Evolutionary conservation across 495 filamentous ascomycete species (phyloP).

Genomic region (Penicillium herquei): DNA sequence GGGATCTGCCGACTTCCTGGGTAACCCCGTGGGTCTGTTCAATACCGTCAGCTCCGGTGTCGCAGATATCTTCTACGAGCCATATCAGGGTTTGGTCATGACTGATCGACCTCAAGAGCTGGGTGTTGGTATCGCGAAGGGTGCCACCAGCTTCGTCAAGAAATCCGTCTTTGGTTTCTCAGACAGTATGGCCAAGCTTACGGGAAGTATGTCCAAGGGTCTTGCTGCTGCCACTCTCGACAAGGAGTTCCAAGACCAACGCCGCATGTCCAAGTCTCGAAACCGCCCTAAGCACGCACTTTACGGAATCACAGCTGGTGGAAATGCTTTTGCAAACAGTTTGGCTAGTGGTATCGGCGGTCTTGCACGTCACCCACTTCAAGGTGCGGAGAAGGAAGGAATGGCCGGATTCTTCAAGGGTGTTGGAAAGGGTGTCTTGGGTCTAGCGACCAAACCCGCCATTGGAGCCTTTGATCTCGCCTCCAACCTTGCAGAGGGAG

Average conservation of each 20-base stretch:
- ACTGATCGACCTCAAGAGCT: conserved; percentile 92
- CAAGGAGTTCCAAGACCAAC: conserved; percentile 96
- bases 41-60: conserved; percentile 97
- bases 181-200: conserved; percentile 94
- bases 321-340: conserved; percentile 88
- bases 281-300: conserved; percentile 96
- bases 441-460: conserved; percentile 90
- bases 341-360: conserved; percentile 92
- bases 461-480: conserved; percentile 97
- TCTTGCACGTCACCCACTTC: conserved; percentile 85
- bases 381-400: conserved; percentile 95
- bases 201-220: conserved; percentile 93
- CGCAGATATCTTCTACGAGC: conserved; percentile 97
- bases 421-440: conserved; percentile 90
- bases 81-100: conserved; percentile 96
- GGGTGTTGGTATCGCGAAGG: conserved; percentile 91
- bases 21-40: conserved; percentile 96
- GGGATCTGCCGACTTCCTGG: conserved; percentile 96
- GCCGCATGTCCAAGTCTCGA: conserved; percentile 87
- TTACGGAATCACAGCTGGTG: conserved; percentile 92
- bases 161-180: conserved; percentile 97
- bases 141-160: conserved; percentile 94
- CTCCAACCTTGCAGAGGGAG: conserved; percentile 92
- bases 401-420: conserved; percentile 94
- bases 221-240: conserved; percentile 93